A percentile compares a stretch with the other conserved stretches of the same genome.
Evolutionary conservation across 441 rosid genomes (phyloP).

Genomic region (Populus hybrid): DNA sequence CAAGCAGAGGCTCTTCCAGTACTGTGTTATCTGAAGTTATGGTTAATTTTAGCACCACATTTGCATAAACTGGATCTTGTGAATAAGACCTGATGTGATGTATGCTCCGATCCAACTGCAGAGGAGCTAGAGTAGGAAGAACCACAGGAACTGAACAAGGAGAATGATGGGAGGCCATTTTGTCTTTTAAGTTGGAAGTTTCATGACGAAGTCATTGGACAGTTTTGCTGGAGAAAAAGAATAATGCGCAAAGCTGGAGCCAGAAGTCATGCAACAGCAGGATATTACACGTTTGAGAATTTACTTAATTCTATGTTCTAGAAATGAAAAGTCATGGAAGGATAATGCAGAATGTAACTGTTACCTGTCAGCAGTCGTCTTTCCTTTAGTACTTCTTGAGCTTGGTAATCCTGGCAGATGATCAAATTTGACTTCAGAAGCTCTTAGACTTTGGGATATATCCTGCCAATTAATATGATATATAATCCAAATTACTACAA

Average conservation of each 20-base stretch:
- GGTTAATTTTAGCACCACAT: conserved; percentile 15
- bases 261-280: conserved; percentile 24
- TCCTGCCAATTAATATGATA: conserved; percentile 42
- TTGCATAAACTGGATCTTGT: conserved; percentile 8
- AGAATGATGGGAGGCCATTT: conserved; percentile 30
- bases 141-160: conserved; percentile 52
- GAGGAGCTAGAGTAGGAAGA: conserved; percentile 34
- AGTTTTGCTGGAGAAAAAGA: conserved; percentile 63
- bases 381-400: conserved; percentile 32
- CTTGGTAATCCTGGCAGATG: conserved; percentile 33
- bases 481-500: conserved; percentile 4
- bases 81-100: conserved; percentile 14
- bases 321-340: neutral
- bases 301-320: neutral
- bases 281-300: conserved; percentile 14
- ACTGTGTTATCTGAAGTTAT: conserved; percentile 14
- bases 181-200: conserved; percentile 37
- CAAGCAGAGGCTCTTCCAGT: conserved; percentile 16
- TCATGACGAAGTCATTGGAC: conserved; percentile 32
- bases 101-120: conserved; percentile 13
- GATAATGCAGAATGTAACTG: no score
- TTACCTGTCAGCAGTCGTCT: conserved; percentile 53
- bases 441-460: conserved; percentile 36
- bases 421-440: conserved; percentile 45
- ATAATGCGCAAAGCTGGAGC: conserved; percentile 45